phyloP scores from a whole-genome alignment of 768 basidiomycete species.

The Cystoderma amianthinum region DNA sequence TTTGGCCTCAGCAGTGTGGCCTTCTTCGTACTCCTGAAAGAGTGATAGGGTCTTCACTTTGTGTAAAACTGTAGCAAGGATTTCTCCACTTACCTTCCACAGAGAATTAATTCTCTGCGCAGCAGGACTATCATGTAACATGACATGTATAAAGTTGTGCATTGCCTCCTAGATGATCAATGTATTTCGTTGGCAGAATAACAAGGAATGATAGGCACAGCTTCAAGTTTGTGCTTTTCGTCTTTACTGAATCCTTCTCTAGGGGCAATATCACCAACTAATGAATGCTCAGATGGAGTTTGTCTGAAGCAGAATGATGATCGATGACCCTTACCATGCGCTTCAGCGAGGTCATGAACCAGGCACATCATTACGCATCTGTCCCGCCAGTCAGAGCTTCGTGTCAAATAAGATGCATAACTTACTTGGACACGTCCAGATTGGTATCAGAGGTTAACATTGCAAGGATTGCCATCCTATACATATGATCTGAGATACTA shows the following conservation, averaged over 20 bases:
- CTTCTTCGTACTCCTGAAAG: slow-evolving; percentile 77
- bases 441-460: slow-evolving; percentile 76
- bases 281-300: slow-evolving; percentile 1
- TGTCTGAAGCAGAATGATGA: not conserved
- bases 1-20: slow-evolving; percentile 62
- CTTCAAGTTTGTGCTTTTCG: slow-evolving; percentile 75
- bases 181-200: not conserved
- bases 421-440: slow-evolving; percentile 70
- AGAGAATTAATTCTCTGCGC: slow-evolving; percentile 61
- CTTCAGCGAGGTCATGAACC: slow-evolving; percentile 95
- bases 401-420: not conserved
- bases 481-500: slow-evolving; percentile 96
- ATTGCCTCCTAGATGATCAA: slow-evolving; percentile 63
- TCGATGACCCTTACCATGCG: slow-evolving; percentile 51
- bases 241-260: slow-evolving; percentile 77
- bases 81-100: slow-evolving; percentile 55
- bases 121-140: slow-evolving; percentile 73
- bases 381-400: not conserved
- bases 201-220: slow-evolving; percentile 28
- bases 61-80: not conserved
- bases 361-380: slow-evolving; percentile 87
- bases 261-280: slow-evolving; percentile 92
- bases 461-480: slow-evolving; percentile 91
- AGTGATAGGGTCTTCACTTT: too few relatives aligned
- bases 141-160: slow-evolving; percentile 81